Evolutionary conservation across 192 early-diverging fungal species (phyloP), one percentile per base, ranked within the genome.

Genomic region (Phycomyces blakesleeanus): DNA sequence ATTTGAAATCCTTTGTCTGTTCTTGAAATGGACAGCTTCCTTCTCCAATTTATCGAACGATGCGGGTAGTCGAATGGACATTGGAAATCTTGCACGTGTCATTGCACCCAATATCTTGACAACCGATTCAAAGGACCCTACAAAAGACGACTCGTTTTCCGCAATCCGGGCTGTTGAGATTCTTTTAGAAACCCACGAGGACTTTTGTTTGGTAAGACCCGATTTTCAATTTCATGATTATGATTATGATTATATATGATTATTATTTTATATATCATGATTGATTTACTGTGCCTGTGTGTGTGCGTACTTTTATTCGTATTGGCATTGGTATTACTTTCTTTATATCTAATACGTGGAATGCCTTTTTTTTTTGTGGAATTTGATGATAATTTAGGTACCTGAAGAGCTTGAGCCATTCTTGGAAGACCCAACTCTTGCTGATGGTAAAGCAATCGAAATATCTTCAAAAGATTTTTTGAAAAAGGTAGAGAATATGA

Each of bases 61-160:
- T 64, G 76, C 77, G 3, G 92, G 93, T 10, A 95, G 91, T 64
- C 92, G 91, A 72, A 98, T 98, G 97, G 90, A 93, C 71, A 72
- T 92, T 3, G 84, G 83, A 40, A 98, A 97, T 64, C 72, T 98
- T 58, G 91, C 95, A 0, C 97, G 92, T 0, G 92, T 98, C 0
- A 91, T 98, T 57, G 87, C 93, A 12, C 97, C 97, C 34, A 98
- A 96, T 64, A 88, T 98, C 50, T 77, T 97, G 29, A 92, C 91
- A 68, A 85, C 88, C 12, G 90, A 91, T 65, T 84, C 83, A 44
- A 90, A 91, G 71, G 94, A 93, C 71, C 89, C 92, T 5, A 71
- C 78, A 18, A 85, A 91, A 24, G 87, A 87, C 53, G 85, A 91
- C 38, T 88, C 86, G 49, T 85, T 86, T 56, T 75, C 83, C 8